Evolutionary conservation across 2,329 filamentous ascomycete genomes (phyloP).

Genomic region (Orbilia ellipsospora): DNA sequence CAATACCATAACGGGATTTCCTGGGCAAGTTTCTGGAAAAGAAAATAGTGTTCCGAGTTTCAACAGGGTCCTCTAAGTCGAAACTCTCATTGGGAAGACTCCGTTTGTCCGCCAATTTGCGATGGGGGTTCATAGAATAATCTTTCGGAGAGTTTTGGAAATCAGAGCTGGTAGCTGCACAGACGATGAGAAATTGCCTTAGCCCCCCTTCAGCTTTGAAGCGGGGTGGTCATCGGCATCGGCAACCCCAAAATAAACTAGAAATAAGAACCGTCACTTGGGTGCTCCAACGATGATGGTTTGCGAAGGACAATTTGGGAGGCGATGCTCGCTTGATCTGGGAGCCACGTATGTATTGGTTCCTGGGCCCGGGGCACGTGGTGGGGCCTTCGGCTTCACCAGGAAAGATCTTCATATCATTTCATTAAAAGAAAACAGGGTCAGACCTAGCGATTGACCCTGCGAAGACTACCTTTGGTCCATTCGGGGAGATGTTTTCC

Average conservation of each 20-base stretch:
- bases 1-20: too few relatives aligned
- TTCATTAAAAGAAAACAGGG: constrained; percentile 24
- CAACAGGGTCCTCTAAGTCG: constrained; percentile 34
- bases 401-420: constrained; percentile 43
- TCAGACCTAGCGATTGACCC: constrained; percentile 48
- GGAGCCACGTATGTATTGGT: constrained; percentile 38
- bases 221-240: constrained; percentile 51
- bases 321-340: constrained; percentile 6
- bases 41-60: background rate
- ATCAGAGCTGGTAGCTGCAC: background rate
- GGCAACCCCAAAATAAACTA: constrained; percentile 2
- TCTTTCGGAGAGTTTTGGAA: constrained; percentile 5
- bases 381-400: constrained; percentile 26
- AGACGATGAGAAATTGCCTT: constrained; percentile 10
- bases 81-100: constrained; percentile 44
- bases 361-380: constrained; percentile 25
- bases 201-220: constrained; percentile 8
- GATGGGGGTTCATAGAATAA: background rate
- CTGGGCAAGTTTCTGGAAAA: too few relatives aligned
- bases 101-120: constrained; percentile 46
- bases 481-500: too few relatives aligned
- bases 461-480: constrained; percentile 22
- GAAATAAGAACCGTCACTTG: constrained; percentile 6
- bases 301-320: constrained; percentile 32
- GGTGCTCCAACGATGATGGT: constrained; percentile 12